Evolutionary conservation across 495 filamentous ascomycete species (phyloP), one percentile per base, ranked within the genome.

Genomic region (Parmelia sp.): DNA sequence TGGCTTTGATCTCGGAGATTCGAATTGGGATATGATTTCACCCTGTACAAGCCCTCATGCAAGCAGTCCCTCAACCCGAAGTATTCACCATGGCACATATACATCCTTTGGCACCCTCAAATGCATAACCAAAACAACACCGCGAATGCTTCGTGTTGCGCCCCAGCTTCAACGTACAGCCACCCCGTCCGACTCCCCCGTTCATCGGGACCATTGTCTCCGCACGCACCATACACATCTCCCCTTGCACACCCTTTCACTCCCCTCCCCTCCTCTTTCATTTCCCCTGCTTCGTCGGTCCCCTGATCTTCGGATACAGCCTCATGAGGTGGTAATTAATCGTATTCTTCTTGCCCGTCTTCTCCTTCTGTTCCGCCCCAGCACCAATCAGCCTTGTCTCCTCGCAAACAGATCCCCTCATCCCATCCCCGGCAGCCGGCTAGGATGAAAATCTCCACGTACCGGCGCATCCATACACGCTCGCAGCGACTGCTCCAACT

Each of bases 251-350:
- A 36, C 35, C 10, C 35, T 5, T 36, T 5, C 35, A n/a, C 45
- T 27, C 45, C 14, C 12, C 27, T 51, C 3, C 5, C 4, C n/a
- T 51, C 11, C 45, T n/a, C 0, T n/a, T 55, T 68, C 63, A 62
- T 39, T 62, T 65, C 0, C 86, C 84, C 78, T 85, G 86, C 80
- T 92, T 96, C 69, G 85, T 83, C 11, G 87, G 85, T 1, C 83
- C 83, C 55, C 80, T 78, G 36, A 98, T 86, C 72, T 86, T 88
- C 10, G 89, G 86, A 72, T 95, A 92, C 79, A 97, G 86, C 66
- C 94, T 83, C 70, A 83, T 83, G 45, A 98, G 76, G 75, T 97
- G 92, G 81, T 96, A 96, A 78, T 98, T 98, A 83, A 97, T 93
- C 62, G 85, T 89, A 79, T 88, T 96, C 80, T 84, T 87, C 74